phyloP scores from a whole-genome alignment of 2,329 filamentous ascomycete species.

The Aspergillus sergii region DNA sequence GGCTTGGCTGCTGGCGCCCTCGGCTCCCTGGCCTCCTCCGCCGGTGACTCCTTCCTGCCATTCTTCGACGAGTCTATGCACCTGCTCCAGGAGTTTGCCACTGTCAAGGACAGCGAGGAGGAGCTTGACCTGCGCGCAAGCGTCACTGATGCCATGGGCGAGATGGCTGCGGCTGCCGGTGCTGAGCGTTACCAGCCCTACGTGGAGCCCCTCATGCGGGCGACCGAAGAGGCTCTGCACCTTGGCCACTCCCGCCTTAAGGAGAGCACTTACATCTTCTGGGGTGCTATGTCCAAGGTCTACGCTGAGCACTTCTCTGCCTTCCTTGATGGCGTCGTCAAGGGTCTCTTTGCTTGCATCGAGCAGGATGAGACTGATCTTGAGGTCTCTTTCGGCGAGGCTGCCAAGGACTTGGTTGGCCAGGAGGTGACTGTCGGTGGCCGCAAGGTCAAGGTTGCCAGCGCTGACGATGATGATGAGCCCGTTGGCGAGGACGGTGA shows the following conservation, averaged over 20 bases:
- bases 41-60: constrained; percentile 81
- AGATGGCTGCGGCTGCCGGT: constrained; percentile 87
- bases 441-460: constrained; percentile 81
- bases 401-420: constrained; percentile 72
- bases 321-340: constrained; percentile 50
- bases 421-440: constrained; percentile 77
- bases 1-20: constrained; percentile 84
- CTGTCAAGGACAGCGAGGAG: constrained; percentile 84
- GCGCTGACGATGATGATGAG: constrained; percentile 60
- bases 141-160: constrained; percentile 89
- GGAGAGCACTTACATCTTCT: constrained; percentile 96
- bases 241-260: constrained; percentile 88
- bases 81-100: constrained; percentile 79
- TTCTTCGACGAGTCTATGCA: constrained; percentile 92
- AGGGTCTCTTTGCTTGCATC: constrained; percentile 75
- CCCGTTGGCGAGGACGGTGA: constrained; percentile 57
- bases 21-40: constrained; percentile 84
- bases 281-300: constrained; percentile 91
- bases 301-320: constrained; percentile 69
- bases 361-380: constrained; percentile 85
- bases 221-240: constrained; percentile 86
- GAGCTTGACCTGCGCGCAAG: constrained; percentile 87
- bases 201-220: constrained; percentile 85
- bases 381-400: constrained; percentile 73
- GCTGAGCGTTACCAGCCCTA: constrained; percentile 85